Conservation (phyloP, 2,329 filamentous ascomycete species). For the Nemania serpens region DNA sequence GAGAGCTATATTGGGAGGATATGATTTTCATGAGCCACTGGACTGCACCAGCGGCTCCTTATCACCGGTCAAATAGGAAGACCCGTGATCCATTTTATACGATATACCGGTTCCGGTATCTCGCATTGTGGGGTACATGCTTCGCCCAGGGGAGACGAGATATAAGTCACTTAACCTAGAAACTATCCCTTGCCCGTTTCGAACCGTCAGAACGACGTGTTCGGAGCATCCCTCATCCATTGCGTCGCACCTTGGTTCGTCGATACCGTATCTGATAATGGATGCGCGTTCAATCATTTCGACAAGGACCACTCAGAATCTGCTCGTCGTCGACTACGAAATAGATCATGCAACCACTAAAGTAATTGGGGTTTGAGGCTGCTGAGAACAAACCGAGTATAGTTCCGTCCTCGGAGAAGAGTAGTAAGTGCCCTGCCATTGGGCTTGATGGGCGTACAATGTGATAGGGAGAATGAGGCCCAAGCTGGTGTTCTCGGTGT, state of each 20-base stretch:
- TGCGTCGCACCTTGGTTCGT: neutral
- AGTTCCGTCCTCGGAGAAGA: conserved; percentile 22
- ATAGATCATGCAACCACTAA: neutral
- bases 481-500: conserved; percentile 3
- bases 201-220: conserved; percentile 17
- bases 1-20: conserved; percentile 16
- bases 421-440: conserved; percentile 20
- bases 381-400: neutral
- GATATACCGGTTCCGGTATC: conserved; percentile 30
- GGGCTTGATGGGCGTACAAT: conserved; percentile 18
- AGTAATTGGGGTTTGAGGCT: neutral
- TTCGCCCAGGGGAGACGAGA: conserved; percentile 11
- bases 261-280: neutral
- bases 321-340: neutral
- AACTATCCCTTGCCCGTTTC: conserved; percentile 16
- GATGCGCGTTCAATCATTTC: neutral
- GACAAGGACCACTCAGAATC: neutral
- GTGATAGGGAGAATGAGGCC: conserved; percentile 14
- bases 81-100: conserved; percentile 14
- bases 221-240: conserved; percentile 6
- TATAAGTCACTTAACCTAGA: conserved; percentile 10
- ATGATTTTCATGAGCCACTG: conserved; percentile 9
- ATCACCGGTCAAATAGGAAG: conserved; percentile 23
- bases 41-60: conserved; percentile 7
- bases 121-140: conserved; percentile 30